Percentiles rank a stretch among this genome's conserved stretches.
These are phyloP conservation scores for Areca catechu DNA, from an alignment of 176 grass and related monocot species.

Conservation along the genomic window DNA sequence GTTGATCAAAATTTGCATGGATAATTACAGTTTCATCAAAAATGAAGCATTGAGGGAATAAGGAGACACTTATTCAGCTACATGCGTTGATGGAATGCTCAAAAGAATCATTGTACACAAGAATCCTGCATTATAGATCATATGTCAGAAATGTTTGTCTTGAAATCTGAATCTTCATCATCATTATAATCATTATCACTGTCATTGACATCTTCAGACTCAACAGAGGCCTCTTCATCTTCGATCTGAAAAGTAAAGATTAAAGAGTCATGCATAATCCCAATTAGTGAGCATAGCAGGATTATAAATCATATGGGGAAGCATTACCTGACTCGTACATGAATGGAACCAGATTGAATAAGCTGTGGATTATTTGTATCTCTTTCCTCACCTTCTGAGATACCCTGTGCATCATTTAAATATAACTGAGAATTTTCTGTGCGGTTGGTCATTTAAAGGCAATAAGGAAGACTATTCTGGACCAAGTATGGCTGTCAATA, in stretches of 20 bases:
- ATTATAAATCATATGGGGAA: neutral
- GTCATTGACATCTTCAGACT: conserved; percentile 33
- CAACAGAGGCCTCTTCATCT: conserved; percentile 44
- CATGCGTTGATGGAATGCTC: too few species aligned
- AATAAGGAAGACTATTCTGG: too few species aligned
- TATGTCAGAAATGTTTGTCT: too few species aligned
- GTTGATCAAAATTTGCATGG: too few species aligned
- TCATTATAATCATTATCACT: conserved; percentile 19
- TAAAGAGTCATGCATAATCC: neutral
- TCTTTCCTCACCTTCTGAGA: conserved; percentile 43
- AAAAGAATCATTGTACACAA: too few species aligned
- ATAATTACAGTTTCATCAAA: too few species aligned
- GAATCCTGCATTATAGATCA: too few species aligned
- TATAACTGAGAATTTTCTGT: neutral
- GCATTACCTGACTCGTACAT: conserved; percentile 33
- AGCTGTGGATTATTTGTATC: neutral
- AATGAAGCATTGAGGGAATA: too few species aligned
- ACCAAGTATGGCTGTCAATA: too few species aligned
- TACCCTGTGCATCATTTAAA: conserved; percentile 45
- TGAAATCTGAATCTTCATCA: neutral
- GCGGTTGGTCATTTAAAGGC: neutral
- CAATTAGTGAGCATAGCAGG: neutral
- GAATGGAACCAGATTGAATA: neutral
- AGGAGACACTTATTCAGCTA: too few species aligned
- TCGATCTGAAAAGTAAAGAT: conserved; percentile 16